Base-by-base conservation (phyloP, 139 green algal species). In the Nannochloris sp. region DNA sequence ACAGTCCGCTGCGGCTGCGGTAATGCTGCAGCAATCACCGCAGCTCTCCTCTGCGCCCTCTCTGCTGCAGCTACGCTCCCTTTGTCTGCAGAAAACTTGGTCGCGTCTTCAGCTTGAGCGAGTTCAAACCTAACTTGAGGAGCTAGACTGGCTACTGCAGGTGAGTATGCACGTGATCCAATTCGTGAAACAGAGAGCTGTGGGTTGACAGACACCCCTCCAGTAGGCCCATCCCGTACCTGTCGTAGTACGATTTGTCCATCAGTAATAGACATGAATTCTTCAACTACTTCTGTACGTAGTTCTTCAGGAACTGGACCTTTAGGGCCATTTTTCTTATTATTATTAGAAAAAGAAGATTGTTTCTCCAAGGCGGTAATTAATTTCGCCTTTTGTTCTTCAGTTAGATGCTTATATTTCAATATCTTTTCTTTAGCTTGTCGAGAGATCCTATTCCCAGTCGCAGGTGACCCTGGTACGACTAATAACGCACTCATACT, bases 231-330 rank as follows among this genome's bases (percentile, higher is more conserved):
- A 12, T 75, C 74, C 3, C 70, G 44, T 23, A 31, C 34, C 34
- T 34, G 12, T n/a, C 34, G 30, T 39, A 83, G 68, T 32, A 86
- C 70, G 60, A 85, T 67, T 76, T 95, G 89, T 1, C 89, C 89
- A 54, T 96, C 89, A 2, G 83, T 74, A 48, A 96, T 92, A n/a
- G 81, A 92, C 76, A 96, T 95, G 64, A 95, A 87, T 83, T 96
- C 89, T 75, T 96, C 89, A 10, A 96, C 74, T 3, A 86, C 69
- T 68, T 79, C 75, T 8, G 67, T 81, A 8, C 60, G 55, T 60
- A 68, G 37, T 63, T 77, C 67, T 27, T 67, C 47, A 6, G 72
- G 37, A 7, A 29, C 39, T 4, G 6, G 32, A 55, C 34, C 42
- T 36, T 25, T 14, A 35, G 45, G 70, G 24, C 44, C 46, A 64